Evolutionary conservation across 257 asterid genomes (phyloP), one percentile per base, ranked within the genome.

Genomic region (Scutellaria baicalensis): DNA sequence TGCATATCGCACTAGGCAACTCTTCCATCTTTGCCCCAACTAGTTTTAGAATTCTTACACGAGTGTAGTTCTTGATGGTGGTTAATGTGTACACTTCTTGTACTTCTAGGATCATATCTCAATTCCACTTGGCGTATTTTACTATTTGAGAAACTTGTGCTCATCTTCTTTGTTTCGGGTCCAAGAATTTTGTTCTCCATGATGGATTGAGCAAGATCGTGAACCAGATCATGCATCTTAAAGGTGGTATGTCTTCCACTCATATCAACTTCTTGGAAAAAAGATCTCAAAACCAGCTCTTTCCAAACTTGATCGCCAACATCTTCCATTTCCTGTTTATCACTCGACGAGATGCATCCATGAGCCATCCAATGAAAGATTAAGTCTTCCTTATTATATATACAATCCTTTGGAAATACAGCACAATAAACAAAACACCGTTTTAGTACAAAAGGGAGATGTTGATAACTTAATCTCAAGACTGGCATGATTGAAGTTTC

Each of bases 381-480:
- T 45, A 71, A 47, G 18, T 70, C 43, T 13, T 71, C 56, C 47
- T 60, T 66, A 1, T 12, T 6, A 38, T 2, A 27, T 27, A 72
- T 63, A 8, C 17, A 44, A 4, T 38, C 66, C 45, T 75, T 75
- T 6, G 76, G 77, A 70, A 70, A 75, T 7, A 75, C 18, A 0
- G 74, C 72, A 44, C 79, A 69, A 36, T 78, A 69, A 48, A 74
- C 74, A 69, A 78, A 73, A 48, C 77, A 74, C 3, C n/a, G 59
- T 42, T 72, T 78, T 8, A 74, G 11, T 4, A 1, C 35, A 27
- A 50, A 40, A 6, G 72, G 72, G 42, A 78, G 77, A 55, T 73
- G 72, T 2, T 11, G 75, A 66, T 75, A 79, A 14, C 83, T 75
- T 63, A 79, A 70, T 40, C 64, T 69, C 48, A 78, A 66, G n/a